Conservation (phyloP, 805 yeast genomes). For the Wickerhamiella dianesei region DNA sequence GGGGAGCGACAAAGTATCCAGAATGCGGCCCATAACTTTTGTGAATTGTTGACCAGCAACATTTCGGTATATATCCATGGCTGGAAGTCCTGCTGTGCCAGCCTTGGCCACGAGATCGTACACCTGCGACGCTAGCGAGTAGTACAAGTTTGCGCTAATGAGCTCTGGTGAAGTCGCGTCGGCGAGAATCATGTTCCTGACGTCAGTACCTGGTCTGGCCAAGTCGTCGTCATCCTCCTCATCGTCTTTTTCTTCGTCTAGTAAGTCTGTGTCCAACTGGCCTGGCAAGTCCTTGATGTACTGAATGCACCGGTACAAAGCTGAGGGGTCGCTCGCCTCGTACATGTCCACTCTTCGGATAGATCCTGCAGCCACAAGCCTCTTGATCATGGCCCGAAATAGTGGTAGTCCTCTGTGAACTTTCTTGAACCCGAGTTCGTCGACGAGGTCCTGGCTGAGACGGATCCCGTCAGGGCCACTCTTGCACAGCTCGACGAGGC, state of each 20-base stretch:
- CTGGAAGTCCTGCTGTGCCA: slow-evolving; percentile 42
- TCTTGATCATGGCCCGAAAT: slow-evolving; percentile 18
- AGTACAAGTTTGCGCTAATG: slow-evolving; percentile 35
- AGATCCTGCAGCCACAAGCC: slow-evolving; percentile 21
- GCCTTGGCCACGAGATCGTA: slow-evolving; percentile 33
- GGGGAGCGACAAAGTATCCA: slow-evolving; percentile 35
- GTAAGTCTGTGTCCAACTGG: slow-evolving; percentile 18
- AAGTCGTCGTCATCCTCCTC: slow-evolving; percentile 16
- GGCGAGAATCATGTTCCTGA: slow-evolving; percentile 4
- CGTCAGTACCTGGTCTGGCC: slow-evolving; percentile 2
- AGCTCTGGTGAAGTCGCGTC: slow-evolving; percentile 3
- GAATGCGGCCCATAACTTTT: slow-evolving; percentile 37
- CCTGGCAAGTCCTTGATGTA: slow-evolving; percentile 19
- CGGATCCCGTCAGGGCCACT: slow-evolving; percentile 25
- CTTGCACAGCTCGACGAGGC: slow-evolving; percentile 20
- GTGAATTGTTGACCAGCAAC: slow-evolving; percentile 44
- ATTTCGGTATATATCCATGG: slow-evolving; percentile 37
- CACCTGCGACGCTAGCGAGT: slow-evolving; percentile 54
- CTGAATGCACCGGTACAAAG: slow-evolving; percentile 27
- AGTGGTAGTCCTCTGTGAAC: slow-evolving; percentile 12
- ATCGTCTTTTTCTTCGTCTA: slow-evolving; percentile 21
- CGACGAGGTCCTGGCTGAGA: slow-evolving; percentile 27
- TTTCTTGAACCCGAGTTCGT: slow-evolving; percentile 29
- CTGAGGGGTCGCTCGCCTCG: slow-evolving; percentile 22
- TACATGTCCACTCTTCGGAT: slow-evolving; percentile 24